These are phyloP conservation scores for Penicillium sp. DNA, from an alignment of 2,329 filamentous ascomycete species.

Conservation along the genomic window DNA sequence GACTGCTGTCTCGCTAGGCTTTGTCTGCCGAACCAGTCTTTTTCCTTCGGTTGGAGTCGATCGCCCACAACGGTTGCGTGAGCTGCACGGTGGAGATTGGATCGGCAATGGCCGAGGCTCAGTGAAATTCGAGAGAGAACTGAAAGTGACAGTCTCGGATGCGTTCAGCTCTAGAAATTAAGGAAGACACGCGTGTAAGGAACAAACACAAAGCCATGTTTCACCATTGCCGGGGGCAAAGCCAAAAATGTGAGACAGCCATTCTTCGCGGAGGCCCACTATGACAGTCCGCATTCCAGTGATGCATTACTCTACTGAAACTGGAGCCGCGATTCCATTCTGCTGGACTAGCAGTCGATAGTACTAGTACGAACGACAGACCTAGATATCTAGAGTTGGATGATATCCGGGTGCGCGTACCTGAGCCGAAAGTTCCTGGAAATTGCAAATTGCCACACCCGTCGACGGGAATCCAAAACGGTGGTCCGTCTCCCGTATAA, in stretches of 20 bases:
- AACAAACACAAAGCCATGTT: conserved; percentile 10
- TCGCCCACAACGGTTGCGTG: not conserved
- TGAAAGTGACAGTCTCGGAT: too few relatives aligned
- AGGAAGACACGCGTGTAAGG: not conserved
- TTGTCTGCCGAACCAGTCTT: not conserved
- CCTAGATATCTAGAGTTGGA: not conserved
- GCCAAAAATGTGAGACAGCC: conserved; percentile 23
- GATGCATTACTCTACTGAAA: not conserved
- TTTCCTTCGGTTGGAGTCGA: not conserved
- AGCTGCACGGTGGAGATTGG: conserved; percentile 2
- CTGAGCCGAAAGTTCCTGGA: not conserved
- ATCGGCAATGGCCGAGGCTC: conserved; percentile 7
- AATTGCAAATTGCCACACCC: not conserved
- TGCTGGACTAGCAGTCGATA: not conserved
- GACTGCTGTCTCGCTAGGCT: not conserved
- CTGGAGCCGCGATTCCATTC: not conserved
- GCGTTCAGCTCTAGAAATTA: not conserved
- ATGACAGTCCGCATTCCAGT: not conserved
- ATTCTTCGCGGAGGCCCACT: not conserved
- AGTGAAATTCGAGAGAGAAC: not conserved
- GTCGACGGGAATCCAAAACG: not conserved
- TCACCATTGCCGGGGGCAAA: conserved; percentile 19
- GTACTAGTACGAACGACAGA: not conserved
- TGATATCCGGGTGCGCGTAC: not conserved
- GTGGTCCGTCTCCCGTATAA: too few relatives aligned